A percentile compares a stretch with the other conserved stretches of the same genome.
These are phyloP conservation scores for Starmerella gropengiesseri DNA, from an alignment of 805 yeast genomes.

Conservation along the genomic window DNA sequence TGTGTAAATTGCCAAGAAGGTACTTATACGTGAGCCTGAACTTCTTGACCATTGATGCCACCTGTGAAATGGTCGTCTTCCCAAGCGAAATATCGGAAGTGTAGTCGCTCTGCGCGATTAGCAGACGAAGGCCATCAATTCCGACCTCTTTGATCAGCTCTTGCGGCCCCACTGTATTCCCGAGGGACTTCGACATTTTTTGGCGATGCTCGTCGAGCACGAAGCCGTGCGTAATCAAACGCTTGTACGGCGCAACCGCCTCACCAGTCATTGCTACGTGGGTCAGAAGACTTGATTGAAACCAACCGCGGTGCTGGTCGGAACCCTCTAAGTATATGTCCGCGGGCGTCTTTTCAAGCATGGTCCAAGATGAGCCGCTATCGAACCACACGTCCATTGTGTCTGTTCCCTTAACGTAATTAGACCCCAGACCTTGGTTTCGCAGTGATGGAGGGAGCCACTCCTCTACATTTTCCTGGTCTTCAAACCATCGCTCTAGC, in stretches of 20 bases:
- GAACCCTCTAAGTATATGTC: conserved; percentile 91
- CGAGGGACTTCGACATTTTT: conserved; percentile 90
- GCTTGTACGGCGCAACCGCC: conserved; percentile 52
- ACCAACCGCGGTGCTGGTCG: conserved; percentile 99
- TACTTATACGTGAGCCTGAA: conserved; percentile 70
- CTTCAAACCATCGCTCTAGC: conserved; percentile 52
- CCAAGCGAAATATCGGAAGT: conserved; percentile 71
- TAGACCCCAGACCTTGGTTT: conserved; percentile 33
- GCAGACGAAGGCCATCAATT: conserved; percentile 77
- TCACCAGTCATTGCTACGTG: conserved; percentile 43
- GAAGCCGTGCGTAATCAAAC: conserved; percentile 86
- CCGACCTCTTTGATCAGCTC: conserved; percentile 61
- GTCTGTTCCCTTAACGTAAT: conserved; percentile 60
- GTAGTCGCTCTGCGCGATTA: conserved; percentile 85
- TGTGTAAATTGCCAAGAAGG: conserved; percentile 65
- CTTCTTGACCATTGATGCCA: conserved; percentile 71
- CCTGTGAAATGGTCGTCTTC: conserved; percentile 58
- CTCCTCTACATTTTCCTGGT: conserved; percentile 39
- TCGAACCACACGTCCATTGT: conserved; percentile 99
- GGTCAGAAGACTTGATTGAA: conserved; percentile 82
- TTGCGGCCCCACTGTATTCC: conserved; percentile 64
- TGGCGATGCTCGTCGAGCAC: conserved; percentile 72
- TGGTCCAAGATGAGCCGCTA: conserved; percentile 86
- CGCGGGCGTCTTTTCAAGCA: conserved; percentile 34
- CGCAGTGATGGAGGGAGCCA: conserved; percentile 58